Base-by-base conservation (phyloP, 345 rosid genomes). In the Rubroshorea leprosula region DNA sequence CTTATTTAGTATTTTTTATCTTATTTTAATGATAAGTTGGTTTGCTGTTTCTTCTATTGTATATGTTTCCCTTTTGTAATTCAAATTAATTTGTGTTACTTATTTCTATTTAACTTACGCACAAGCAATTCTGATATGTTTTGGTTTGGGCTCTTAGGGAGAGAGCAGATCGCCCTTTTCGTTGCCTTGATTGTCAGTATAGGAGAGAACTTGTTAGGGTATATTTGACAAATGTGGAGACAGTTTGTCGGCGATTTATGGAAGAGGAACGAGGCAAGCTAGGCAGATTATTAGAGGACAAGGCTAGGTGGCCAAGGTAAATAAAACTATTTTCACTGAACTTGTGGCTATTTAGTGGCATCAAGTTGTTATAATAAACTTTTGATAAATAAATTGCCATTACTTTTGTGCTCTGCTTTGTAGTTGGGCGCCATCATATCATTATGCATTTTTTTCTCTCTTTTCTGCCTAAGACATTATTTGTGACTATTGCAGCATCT, bases 171-270 rank as follows among this genome's bases (percentile, higher is more conserved):
- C 79, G 84, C 39, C 98, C 96, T 56, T 85, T 92, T 52, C 94
- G 95, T 61, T 92, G 98, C 83, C 98, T 92, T 64, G 82, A 76
- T 70, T 71, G 82, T 74, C 76, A 64, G 56, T 92, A 89, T 72
- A 81, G 96, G 76, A 82, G 87, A 74, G 98, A 92, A 74, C 95
- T 92, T 76, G 85, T 86, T 70, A 78, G 96, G 66, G 97, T 92
- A 41, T 89, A 89, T 70, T 67, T 86, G 85, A 74, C 79, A 69
- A 81, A 92, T 74, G 94, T 89, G 67, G 98, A 92, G 79, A 83
- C 79, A 70, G 86, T 76, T 56, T 92, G 87, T 71, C 79, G 83
- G 69, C 86, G 84, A 59, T 89, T 83, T 80, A 83, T 92, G 64
- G 96, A 89, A 61, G 94, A 84, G 76, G 85, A 82, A 62, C 83